Base-by-base conservation (phyloP, 108 stramenopile genomes). In the Licmophora abbreviata region DNA sequence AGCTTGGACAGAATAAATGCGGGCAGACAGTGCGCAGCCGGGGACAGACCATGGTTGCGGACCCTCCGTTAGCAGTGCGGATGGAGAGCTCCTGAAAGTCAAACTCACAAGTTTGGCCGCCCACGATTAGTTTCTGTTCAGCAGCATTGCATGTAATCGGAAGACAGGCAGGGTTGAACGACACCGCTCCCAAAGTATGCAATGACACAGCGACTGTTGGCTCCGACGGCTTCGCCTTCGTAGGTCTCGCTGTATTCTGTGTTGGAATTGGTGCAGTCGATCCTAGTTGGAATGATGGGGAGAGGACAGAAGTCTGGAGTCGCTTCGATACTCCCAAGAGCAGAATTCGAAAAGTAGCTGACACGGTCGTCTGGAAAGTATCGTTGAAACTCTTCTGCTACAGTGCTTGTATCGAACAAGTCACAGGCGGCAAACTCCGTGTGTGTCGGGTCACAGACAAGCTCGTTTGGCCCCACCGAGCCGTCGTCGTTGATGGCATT, bases 1-100 rank as follows among this genome's bases (percentile, higher is more conserved):
- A 75, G 44, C 63, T 78, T 10, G 84, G 88, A 54, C 88, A 91
- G 35, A 86, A 91, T 37, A 91, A 67, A 38, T 91, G 82, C 0
- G 88, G 88, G 56, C 88, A 91, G 12, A 67, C 83, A 24, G 66
- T 51, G 44, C 66, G 68, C 11, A 91, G 49, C 26, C 85, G 75
- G 9, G 75, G 83, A 48, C 73, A 77, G 0, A 59, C 61, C 1
- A 83, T 35, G 2, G 69, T 71, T 46, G 14, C 34, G 3, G n/a
- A 15, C 44, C 26, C 26, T 29, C 69, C 69, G 0, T 50, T 61
- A 29, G 47, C 59, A 0, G 60, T 58, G 1, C 55, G 54, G 15
- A 83, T 68, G 14, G 58, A n/a, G n/a, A n/a, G n/a, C n/a, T n/a
- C n/a, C n/a, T n/a, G n/a, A n/a, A n/a, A n/a, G n/a, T n/a, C n/a